These are phyloP conservation scores for Discostella stelligeroides DNA, from an alignment of 108 stramenopile genomes.

Conservation along the genomic window DNA sequence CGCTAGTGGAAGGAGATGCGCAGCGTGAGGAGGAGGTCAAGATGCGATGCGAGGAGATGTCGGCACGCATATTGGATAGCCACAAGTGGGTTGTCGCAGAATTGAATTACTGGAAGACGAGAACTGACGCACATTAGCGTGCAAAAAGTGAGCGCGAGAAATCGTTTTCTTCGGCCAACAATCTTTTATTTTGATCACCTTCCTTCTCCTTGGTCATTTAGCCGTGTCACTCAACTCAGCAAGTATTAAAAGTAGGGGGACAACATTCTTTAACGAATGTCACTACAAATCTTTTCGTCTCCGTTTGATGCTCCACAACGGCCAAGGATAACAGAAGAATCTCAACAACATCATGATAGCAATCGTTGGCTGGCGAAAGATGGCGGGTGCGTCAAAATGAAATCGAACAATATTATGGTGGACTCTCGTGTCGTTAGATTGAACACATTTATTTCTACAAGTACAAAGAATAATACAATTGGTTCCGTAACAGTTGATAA, in stretches of 20 bases:
- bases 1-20: constrained; percentile 5
- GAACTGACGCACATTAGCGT: too few species aligned
- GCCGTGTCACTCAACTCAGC: too few species aligned
- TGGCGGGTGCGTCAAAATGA: background rate
- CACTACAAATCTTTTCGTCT: constrained; percentile 7
- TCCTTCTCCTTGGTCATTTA: too few species aligned
- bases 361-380: background rate
- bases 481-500: background rate
- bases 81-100: constrained; percentile 34
- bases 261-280: too few species aligned
- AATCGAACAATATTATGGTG: background rate
- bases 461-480: background rate
- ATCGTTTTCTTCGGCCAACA: too few species aligned
- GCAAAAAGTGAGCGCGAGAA: background rate
- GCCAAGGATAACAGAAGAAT: background rate
- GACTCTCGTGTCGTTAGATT: constrained; percentile 1
- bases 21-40: constrained; percentile 18
- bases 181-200: too few species aligned
- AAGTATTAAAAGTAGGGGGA: too few species aligned
- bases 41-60: constrained; percentile 23
- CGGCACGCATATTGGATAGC: constrained; percentile 12
- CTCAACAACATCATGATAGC: background rate
- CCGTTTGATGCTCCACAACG: constrained; percentile 4
- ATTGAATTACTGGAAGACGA: constrained; percentile 37
- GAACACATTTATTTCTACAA: background rate